Base-by-base conservation (phyloP, 768 basidiomycete species). In the Mycena olivaceomarginata region DNA sequence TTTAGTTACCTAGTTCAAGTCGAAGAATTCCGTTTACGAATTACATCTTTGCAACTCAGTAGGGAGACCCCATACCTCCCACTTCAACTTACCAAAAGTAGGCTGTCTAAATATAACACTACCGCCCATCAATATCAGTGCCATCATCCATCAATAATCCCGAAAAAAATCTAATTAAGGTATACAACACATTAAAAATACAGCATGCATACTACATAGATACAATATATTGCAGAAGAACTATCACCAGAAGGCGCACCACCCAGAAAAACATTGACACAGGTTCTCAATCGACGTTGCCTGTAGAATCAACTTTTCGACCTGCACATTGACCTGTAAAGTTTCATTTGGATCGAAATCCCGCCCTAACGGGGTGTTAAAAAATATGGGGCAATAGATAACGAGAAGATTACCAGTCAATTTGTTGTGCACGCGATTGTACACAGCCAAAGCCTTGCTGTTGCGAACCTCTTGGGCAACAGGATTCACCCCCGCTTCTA, bases 251-350 rank as follows among this genome's bases (percentile, higher is more conserved):
- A 95, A 95, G 56, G 94, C 94, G 86, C 81, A 94, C 97, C 97
- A 98, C 84, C 97, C 97, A 77, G 97, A 96, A 89, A 98, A 98
- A 82, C 97, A 97, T 84, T 98, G 98, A 84, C 97, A 98, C 2
- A 99, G 92, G 84, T 99, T 98, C 85, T 99, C 98, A 59, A 99
- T 85, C 16, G 96, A 94, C 5, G 96, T 98, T 6, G 98, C 97
- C 84, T 99, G 97, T 77, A 94, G 91, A 77, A 99, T 99, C 69
- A 99, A 89, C 84, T 95, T 94, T 82, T 97, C 96, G 15, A 99
- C 98, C 85, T 99, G 98, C 12, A 88, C 91, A 37, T 89, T 86
- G n/a, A 99, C 95, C 11, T 90, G 86, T 63, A 99, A 89, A 1
- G 89, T 88, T 63, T 92, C 86, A 6, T 96, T 93, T 0, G 97